These are phyloP conservation scores for Fusarium foetens DNA, from an alignment of 2,329 filamentous ascomycete species.

Conservation along the genomic window DNA sequence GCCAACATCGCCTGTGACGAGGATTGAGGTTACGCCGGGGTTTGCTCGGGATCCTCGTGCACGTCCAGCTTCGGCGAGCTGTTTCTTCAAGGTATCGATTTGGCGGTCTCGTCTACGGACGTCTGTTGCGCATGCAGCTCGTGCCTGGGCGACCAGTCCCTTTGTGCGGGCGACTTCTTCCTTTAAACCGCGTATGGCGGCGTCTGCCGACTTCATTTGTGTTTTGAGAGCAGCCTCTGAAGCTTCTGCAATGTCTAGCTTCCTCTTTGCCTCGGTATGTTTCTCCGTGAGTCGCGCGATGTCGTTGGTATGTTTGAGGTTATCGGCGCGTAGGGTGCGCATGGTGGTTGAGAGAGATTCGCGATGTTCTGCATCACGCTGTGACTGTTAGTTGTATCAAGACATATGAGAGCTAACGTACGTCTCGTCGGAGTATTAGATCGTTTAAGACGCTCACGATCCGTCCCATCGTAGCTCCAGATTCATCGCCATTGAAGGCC, in stretches of 20 bases:
- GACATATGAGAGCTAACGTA: slow-evolving; percentile 52
- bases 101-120: slow-evolving; percentile 90
- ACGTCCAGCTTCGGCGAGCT: slow-evolving; percentile 77
- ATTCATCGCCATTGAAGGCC: slow-evolving; percentile 64
- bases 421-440: slow-evolving; percentile 87
- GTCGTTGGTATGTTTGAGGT: slow-evolving; percentile 77
- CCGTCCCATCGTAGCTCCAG: slow-evolving; percentile 75
- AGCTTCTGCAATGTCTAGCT: slow-evolving; percentile 69
- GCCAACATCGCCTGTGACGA: slow-evolving; percentile 64
- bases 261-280: slow-evolving; percentile 64
- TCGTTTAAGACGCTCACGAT: slow-evolving; percentile 96
- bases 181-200: slow-evolving; percentile 78
- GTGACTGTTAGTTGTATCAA: slow-evolving; percentile 34
- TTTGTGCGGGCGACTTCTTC: slow-evolving; percentile 86
- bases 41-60: slow-evolving; percentile 67
- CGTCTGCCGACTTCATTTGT: slow-evolving; percentile 79
- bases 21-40: slow-evolving; percentile 66
- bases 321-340: slow-evolving; percentile 78
- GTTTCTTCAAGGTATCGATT: slow-evolving; percentile 87
- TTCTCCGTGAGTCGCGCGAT: slow-evolving; percentile 68
- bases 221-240: slow-evolving; percentile 76
- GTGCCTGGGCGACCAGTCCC: slow-evolving; percentile 81
- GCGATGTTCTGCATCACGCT: slow-evolving; percentile 90
- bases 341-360: slow-evolving; percentile 84
- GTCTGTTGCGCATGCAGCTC: slow-evolving; percentile 88